Evolutionary conservation across 805 yeast genomes (phyloP), one percentile per base, ranked within the genome.

Genomic region (Ogataea henricii): DNA sequence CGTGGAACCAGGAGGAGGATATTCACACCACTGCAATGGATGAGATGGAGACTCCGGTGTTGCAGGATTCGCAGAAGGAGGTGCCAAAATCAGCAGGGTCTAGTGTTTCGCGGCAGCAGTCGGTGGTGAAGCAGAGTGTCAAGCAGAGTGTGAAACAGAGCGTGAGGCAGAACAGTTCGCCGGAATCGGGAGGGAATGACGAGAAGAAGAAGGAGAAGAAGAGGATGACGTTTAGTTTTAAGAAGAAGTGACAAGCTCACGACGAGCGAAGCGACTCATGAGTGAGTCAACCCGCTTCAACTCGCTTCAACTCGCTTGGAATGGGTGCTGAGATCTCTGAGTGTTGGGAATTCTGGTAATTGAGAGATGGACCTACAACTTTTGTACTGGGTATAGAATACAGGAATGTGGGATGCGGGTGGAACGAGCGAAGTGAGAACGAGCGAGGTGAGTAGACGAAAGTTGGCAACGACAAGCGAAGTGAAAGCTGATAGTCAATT

Each of bases 211-310:
- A 42, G 23, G n/a, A 47, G 16, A 55, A 49, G 45, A 57, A 51
- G 45, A 53, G 57, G 39, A 56, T 54, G 55, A 45, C 55, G 7
- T 56, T 53, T 34, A 40, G 54, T 8, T 59, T 56, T 44, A 57
- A 54, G 38, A 56, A 48, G 45, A 51, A 46, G 30, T 36, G 32
- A 27, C n/a, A 6, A 27, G 36, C 4, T 33, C 10, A 27, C 10
- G 30, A 27, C 30, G 30, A 12, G 30, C 30, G n/a, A 8, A 4
- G 30, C n/a, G 8, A 12, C 6, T 6, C 13, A 14, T 27, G 30
- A 27, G 30, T 12, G 27, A 25, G 27, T n/a, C 27, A 10, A 25
- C 9, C 10, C 10, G 27, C 10, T 7, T 25, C 27, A 10, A 10
- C 9, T 10, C 10, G 27, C 27, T 25, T 25, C 7, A 7, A 25